Percentiles rank a stretch among this genome's conserved stretches.
phyloP scores from a whole-genome alignment of 768 basidiomycete species.

The Amanita jacksonii region DNA sequence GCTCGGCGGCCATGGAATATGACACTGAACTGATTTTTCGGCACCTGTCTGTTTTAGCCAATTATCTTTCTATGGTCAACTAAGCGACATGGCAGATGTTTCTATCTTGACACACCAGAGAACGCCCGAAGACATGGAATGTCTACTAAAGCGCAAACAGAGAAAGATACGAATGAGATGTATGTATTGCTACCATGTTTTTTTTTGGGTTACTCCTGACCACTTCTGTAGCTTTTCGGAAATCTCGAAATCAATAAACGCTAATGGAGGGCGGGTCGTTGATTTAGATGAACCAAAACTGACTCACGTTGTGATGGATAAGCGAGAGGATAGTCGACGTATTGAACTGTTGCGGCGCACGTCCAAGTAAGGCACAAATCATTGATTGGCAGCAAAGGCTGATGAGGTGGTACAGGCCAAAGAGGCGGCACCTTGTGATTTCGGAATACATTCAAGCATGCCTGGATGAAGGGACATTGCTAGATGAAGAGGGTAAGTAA shows the following conservation, averaged over 20 bases:
- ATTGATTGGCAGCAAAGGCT: neutral
- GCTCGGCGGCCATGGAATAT: conserved; percentile 59
- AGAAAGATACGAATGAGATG: conserved; percentile 45
- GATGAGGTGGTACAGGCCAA: conserved; percentile 44
- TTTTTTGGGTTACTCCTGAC: neutral
- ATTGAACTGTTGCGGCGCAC: conserved; percentile 62
- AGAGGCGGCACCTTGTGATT: conserved; percentile 68
- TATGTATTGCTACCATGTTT: conserved; percentile 18
- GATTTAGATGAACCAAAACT: conserved; percentile 67
- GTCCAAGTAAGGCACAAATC: conserved; percentile 42
- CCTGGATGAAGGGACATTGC: conserved; percentile 72
- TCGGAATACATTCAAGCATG: conserved; percentile 72
- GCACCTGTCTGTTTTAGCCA: conserved; percentile 52
- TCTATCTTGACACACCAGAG: conserved; percentile 78
- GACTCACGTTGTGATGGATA: conserved; percentile 81
- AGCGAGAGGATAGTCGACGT: conserved; percentile 69
- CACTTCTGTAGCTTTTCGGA: conserved; percentile 40
- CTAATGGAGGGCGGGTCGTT: conserved; percentile 67
- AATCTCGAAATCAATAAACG: conserved; percentile 39
- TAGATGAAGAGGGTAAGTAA: conserved; percentile 75
- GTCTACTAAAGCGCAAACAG: conserved; percentile 41
- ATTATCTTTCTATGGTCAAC: conserved; percentile 1
- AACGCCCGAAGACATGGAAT: conserved; percentile 66
- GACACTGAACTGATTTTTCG: conserved; percentile 72
- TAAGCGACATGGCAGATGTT: conserved; percentile 42